Evolutionary conservation across 345 rosid genomes (phyloP).

Genomic region (Salix viminalis): DNA sequence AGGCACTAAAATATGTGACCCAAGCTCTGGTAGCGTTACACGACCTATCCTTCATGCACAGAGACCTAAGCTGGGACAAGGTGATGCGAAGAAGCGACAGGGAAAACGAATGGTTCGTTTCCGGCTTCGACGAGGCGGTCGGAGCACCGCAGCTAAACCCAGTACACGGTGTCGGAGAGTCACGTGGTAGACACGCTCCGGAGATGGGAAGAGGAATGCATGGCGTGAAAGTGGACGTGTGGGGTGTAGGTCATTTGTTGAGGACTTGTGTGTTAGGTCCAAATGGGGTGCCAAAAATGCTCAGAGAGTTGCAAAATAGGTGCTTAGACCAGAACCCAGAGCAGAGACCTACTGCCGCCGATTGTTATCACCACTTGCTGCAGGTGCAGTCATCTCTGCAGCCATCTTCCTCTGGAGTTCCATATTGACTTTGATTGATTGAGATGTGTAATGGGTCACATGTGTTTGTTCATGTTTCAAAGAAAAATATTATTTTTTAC

Average conservation of each 20-base stretch:
- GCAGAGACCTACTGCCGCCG: slow-evolving; percentile 90
- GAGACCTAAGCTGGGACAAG: slow-evolving; percentile 85
- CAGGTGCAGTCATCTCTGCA: slow-evolving; percentile 71
- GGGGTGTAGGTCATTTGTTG: slow-evolving; percentile 84
- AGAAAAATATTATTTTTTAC: too few relatives aligned
- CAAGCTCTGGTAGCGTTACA: slow-evolving; percentile 84
- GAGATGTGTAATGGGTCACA: background rate
- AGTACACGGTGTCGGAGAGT: slow-evolving; percentile 32
- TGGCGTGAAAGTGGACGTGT: slow-evolving; percentile 92
- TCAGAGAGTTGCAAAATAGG: slow-evolving; percentile 73
- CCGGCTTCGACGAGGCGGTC: slow-evolving; percentile 78
- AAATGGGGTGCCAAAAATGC: slow-evolving; percentile 54
- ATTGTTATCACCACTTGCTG: slow-evolving; percentile 86
- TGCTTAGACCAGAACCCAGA: slow-evolving; percentile 91
- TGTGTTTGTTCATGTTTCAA: background rate
- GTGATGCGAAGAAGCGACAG: slow-evolving; percentile 51
- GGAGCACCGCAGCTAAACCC: slow-evolving; percentile 83
- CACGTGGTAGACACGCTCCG: slow-evolving; percentile 63
- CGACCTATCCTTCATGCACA: slow-evolving; percentile 92
- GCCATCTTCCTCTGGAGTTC: slow-evolving; percentile 35
- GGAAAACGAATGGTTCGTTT: slow-evolving; percentile 71
- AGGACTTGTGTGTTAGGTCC: slow-evolving; percentile 63
- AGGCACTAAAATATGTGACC: slow-evolving; percentile 79
- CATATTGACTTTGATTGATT: slow-evolving; percentile 12
- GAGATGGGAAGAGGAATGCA: slow-evolving; percentile 93